Conservation (phyloP, 2,329 filamentous ascomycete genomes). For the Trichoderma lentiforme region DNA sequence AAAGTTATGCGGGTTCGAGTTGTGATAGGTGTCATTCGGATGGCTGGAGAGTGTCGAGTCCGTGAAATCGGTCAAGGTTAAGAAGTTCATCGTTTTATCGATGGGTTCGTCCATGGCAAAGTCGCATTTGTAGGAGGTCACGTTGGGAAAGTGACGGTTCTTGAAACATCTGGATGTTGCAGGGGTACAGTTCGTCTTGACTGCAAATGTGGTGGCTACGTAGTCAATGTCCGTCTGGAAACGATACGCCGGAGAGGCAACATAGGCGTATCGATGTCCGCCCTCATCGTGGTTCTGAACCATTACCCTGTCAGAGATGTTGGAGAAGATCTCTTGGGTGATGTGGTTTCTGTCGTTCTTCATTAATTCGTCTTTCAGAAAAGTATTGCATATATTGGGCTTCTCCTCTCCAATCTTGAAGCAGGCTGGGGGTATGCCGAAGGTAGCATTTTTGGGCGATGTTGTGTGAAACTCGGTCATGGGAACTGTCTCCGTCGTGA, state of each 20-base stretch:
- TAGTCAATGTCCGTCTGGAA: not conserved
- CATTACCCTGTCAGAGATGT: not conserved
- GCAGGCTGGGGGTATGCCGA: not conserved
- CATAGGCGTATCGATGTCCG: not conserved
- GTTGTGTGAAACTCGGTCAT: not conserved
- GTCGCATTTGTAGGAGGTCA: not conserved
- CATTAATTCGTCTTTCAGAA: not conserved
- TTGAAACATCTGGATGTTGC: not conserved
- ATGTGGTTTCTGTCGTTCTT: too few species aligned
- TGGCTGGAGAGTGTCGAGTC: not conserved
- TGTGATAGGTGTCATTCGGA: not conserved
- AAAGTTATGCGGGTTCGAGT: too few species aligned
- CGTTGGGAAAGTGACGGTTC: not conserved
- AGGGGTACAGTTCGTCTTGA: not conserved
- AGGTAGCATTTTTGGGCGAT: not conserved
- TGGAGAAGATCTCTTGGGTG: not conserved
- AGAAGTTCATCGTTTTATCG: not conserved
- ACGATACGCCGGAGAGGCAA: not conserved
- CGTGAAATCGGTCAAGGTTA: not conserved
- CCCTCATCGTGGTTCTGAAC: not conserved
- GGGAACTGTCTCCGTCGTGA: not conserved
- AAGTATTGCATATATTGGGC: not conserved
- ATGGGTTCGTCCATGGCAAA: not conserved
- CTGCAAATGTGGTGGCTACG: not conserved
- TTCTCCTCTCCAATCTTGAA: not conserved